phyloP scores from a whole-genome alignment of 768 basidiomycete genomes.

The Lactarius indigo region DNA sequence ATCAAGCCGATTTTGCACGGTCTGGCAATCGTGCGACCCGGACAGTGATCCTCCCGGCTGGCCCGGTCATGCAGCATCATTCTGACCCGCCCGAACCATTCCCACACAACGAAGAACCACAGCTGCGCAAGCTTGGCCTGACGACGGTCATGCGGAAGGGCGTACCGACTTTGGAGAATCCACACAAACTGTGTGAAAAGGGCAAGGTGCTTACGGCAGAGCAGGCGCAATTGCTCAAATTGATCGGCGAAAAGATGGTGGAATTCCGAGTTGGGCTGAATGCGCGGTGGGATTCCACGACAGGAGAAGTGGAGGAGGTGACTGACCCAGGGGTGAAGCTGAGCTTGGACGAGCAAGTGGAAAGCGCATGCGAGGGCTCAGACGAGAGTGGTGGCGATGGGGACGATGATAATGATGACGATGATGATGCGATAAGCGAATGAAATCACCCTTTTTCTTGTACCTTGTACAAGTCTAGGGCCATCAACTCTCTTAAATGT shows the following conservation, averaged over 20 bases:
- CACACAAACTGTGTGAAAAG: slow-evolving; percentile 83
- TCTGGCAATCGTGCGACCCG: slow-evolving; percentile 76
- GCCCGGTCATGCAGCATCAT: slow-evolving; percentile 79
- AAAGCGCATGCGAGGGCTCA: slow-evolving; percentile 37
- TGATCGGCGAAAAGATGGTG: slow-evolving; percentile 88
- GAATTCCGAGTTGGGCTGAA: slow-evolving; percentile 70
- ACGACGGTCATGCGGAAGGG: slow-evolving; percentile 82
- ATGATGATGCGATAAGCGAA: slow-evolving; percentile 51
- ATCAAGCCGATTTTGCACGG: slow-evolving; percentile 88
- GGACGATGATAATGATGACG: slow-evolving; percentile 34
- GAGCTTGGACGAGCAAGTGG: slow-evolving; percentile 34
- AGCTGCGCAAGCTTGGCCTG: slow-evolving; percentile 88
- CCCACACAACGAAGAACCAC: slow-evolving; percentile 97
- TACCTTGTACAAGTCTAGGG: neutral
- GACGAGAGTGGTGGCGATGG: slow-evolving; percentile 37
- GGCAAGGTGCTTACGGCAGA: slow-evolving; percentile 79
- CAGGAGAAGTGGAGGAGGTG: slow-evolving; percentile 59
- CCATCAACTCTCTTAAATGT: slow-evolving; percentile 28
- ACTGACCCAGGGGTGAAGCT: slow-evolving; percentile 42
- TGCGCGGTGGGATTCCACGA: slow-evolving; percentile 67
- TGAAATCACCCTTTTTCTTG: slow-evolving; percentile 27
- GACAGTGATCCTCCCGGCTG: slow-evolving; percentile 72
- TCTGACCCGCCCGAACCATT: slow-evolving; percentile 85
- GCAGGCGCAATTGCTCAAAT: slow-evolving; percentile 89
- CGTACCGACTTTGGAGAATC: slow-evolving; percentile 73